Evolutionary conservation across 768 basidiomycete genomes (phyloP), one percentile per base, ranked within the genome.

Genomic region (Sarcodon sp.): DNA sequence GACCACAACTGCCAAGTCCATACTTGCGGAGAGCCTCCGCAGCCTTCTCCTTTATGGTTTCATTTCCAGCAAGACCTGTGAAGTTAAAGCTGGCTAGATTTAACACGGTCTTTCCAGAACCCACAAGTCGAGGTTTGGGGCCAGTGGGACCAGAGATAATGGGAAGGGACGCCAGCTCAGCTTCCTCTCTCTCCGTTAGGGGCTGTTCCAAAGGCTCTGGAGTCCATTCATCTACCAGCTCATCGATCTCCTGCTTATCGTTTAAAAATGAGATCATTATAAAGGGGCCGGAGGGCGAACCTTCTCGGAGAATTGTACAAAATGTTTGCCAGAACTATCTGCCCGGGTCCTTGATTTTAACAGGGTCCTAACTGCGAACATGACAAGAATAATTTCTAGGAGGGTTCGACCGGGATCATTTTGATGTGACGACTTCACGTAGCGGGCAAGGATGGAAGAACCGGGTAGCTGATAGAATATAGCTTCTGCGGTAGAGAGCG

Each of bases 51-150:
- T 91, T 93, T 64, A 98, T 80, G 44, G 73, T 67, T 53, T 96
- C 91, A 55, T 90, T 90, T 13, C 86, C 87, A 18, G 88, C 77
- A 6, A 97, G 75, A 31, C 92, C 92, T 6, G 86, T 76, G 62
- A 96, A 98, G 62, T 99, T 97, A 67, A 82, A 80, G 60, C 83
- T 87, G 21, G 90, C 85, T 11, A 99, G 70, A 63, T 99, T 98
- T 51, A 81, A 63, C 2, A 83, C 83, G 1, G 77, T 73, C 66
- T 89, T 89, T 33, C 85, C 83, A 0, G 70, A 76, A 41, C 68
- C 66, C n/a, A 75, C 61, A 27, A 96, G 69, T 56, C 82, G 88
- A 34, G 91, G 89, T 58, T 84, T 87, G 18, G 87, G 78, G 2
- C 91, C 88, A 53, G 79, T 84, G 3, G 83, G 72, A 4, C 94